Evolutionary conservation across 2,329 filamentous ascomycete species (phyloP).

Genomic region (Ceratocystis smalleyi): DNA sequence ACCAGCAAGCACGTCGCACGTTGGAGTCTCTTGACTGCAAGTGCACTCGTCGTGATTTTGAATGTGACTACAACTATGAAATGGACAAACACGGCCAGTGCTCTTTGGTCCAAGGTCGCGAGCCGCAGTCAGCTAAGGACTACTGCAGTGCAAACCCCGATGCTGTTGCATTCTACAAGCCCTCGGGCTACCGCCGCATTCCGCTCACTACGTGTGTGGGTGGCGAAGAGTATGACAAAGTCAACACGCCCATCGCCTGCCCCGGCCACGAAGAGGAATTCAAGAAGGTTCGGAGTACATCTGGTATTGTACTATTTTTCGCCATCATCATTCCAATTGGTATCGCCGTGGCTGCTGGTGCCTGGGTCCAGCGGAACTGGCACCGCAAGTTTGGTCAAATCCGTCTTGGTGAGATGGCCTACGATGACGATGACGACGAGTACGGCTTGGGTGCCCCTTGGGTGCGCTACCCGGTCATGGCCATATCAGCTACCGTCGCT

Average conservation of each 20-base stretch:
- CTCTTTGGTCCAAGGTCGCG: constrained; percentile 55
- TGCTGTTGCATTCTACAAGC: constrained; percentile 62
- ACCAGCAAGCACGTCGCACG: constrained; percentile 51
- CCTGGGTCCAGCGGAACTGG: constrained; percentile 75
- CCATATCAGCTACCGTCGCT: constrained; percentile 48
- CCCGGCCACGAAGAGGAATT: constrained; percentile 71
- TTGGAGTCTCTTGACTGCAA: constrained; percentile 64
- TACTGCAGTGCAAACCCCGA: constrained; percentile 48
- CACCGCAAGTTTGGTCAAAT: constrained; percentile 84
- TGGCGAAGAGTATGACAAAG: constrained; percentile 60
- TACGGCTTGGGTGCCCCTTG: constrained; percentile 49
- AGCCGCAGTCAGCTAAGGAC: constrained; percentile 37
- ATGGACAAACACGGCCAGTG: constrained; percentile 64
- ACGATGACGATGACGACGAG: constrained; percentile 76
- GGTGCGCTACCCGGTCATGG: constrained; percentile 69
- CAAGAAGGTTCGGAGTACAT: constrained; percentile 50
- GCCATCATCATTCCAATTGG: constrained; percentile 62
- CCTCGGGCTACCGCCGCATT: constrained; percentile 77
- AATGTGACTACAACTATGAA: constrained; percentile 95
- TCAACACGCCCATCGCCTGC: constrained; percentile 45
- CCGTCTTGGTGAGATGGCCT: constrained; percentile 60
- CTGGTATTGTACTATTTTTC: constrained; percentile 67
- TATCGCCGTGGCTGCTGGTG: constrained; percentile 57
- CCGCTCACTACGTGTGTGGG: constrained; percentile 75
- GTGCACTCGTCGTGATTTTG: constrained; percentile 74